These are phyloP conservation scores for Panaeolus papilionaceus DNA, from an alignment of 768 basidiomycete species.

Conservation along the genomic window DNA sequence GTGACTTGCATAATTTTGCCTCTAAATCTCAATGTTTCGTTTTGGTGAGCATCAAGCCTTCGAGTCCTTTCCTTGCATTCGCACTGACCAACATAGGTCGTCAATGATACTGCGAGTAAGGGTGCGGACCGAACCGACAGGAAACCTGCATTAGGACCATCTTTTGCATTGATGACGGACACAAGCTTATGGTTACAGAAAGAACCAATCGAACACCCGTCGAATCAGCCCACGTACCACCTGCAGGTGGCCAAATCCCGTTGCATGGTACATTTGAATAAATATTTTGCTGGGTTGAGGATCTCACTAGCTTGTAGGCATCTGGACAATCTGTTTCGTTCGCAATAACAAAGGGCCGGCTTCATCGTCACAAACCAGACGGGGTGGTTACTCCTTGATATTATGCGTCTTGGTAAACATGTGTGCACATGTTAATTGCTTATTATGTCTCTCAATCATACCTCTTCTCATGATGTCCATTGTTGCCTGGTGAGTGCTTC, in stretches of 20 bases:
- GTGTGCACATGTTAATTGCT: too few relatives aligned
- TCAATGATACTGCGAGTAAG: conserved; percentile 59
- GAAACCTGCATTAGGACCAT: conserved; percentile 79
- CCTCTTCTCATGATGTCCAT: too few relatives aligned
- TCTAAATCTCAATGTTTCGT: conserved; percentile 54
- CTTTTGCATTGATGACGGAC: conserved; percentile 76
- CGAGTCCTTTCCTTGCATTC: not conserved
- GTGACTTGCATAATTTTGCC: conserved; percentile 55
- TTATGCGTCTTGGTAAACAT: too few relatives aligned
- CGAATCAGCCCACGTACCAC: conserved; percentile 17
- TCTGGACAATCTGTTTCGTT: conserved; percentile 7
- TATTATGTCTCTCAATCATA: too few relatives aligned
- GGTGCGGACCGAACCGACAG: conserved; percentile 34
- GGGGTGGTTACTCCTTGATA: not conserved
- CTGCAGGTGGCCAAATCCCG: conserved; percentile 28
- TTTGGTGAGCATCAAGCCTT: conserved; percentile 50
- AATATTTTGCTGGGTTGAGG: not conserved
- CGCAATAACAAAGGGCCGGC: not conserved
- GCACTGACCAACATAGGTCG: conserved; percentile 47
- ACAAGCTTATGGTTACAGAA: conserved; percentile 70
- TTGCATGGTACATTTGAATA: conserved; percentile 24
- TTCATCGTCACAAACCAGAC: not conserved
- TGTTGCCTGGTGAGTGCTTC: too few relatives aligned
- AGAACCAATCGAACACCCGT: conserved; percentile 14
- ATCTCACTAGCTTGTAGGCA: conserved; percentile 17